Base-by-base conservation (phyloP, 208 protist genomes). In the Tritrichomonas musculus region DNA sequence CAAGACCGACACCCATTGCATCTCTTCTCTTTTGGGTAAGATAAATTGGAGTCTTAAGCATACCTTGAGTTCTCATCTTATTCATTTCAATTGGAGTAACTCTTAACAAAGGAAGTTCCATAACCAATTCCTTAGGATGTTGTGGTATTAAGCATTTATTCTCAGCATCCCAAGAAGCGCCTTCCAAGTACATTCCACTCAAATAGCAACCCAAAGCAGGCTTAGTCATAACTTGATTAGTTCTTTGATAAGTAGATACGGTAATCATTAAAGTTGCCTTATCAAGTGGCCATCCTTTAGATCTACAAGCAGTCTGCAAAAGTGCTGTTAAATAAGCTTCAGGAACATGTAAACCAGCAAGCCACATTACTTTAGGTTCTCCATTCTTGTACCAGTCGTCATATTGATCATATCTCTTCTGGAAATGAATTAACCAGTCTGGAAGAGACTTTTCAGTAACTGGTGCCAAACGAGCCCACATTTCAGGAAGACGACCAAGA, bases 31-130 rank as follows among this genome's bases (percentile, higher is more conserved):
- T 97, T 30, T 97, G 97, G 39, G 98, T 99, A 17, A 99, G 97
- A 96, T 99, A 99, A 53, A 99, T 98, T n/a, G 98, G 98, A 30
- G 98, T 98, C 53, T 96, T 96, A 93, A 99, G 98, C 17, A 97
- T 98, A 77, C 97, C 97, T 41, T 98, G 96, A 53, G 96, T 96
- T 95, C 98, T 98, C 30, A 99, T 94, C 33, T 97, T 97, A 65
- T 96, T 97, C 41, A 95, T 94, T 96, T 99, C 98, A 11, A 97
- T 97, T 30, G 98, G 98, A 65, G 99, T 96, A 93, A 99, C 97
- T 94, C 99, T 96, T 95, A 99, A 96, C 27, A 99, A 97, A 11
- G 98, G 98, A 93, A 99, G 96, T 94, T 98, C 97, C 22, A 96
- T 94, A 44, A 98, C 97, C 49, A 99, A 97, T 94, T 97, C 95